These are phyloP conservation scores for Penicillium rolfsii DNA, from an alignment of 2,329 filamentous ascomycete genomes.

Conservation along the genomic window DNA sequence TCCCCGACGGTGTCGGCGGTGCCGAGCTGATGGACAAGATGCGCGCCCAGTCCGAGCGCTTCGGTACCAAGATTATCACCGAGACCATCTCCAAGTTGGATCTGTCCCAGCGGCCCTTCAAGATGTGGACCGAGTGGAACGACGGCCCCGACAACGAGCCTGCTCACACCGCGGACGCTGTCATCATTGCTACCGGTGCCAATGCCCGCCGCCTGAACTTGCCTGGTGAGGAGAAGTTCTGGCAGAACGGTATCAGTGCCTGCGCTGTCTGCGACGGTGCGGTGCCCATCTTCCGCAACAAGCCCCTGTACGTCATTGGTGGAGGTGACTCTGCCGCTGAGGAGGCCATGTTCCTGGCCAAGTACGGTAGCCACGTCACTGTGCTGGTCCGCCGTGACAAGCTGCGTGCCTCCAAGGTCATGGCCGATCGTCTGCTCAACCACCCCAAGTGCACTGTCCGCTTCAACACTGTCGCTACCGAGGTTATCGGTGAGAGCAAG, in stretches of 20 bases:
- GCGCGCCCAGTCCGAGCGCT: slow-evolving; percentile 85
- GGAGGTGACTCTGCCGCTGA: slow-evolving; percentile 96
- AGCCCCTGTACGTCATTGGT: slow-evolving; percentile 92
- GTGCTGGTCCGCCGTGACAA: slow-evolving; percentile 88
- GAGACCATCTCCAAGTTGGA: slow-evolving; percentile 92
- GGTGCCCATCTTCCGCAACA: slow-evolving; percentile 95
- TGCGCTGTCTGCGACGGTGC: slow-evolving; percentile 98
- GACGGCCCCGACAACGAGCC: slow-evolving; percentile 70
- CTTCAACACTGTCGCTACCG: slow-evolving; percentile 79
- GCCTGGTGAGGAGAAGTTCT: slow-evolving; percentile 89
- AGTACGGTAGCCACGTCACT: slow-evolving; percentile 93
- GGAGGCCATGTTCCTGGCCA: slow-evolving; percentile 95
- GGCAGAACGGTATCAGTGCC: slow-evolving; percentile 94
- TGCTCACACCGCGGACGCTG: slow-evolving; percentile 80
- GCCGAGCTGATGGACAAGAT: slow-evolving; percentile 92
- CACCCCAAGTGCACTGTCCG: slow-evolving; percentile 89
- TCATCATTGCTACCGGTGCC: slow-evolving; percentile 95
- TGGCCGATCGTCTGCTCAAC: slow-evolving; percentile 79
- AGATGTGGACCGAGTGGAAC: slow-evolving; percentile 87
- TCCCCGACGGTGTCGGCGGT: slow-evolving; percentile 86
- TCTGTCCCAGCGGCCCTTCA: slow-evolving; percentile 81
- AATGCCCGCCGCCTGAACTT: slow-evolving; percentile 84
- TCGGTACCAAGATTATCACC: slow-evolving; percentile 89
- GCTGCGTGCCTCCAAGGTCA: slow-evolving; percentile 85
- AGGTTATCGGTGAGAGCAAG: slow-evolving; percentile 83